Evolutionary conservation across 805 yeast species (phyloP), one percentile per base, ranked within the genome.

Genomic region (Sugiyamaella mastotermitis): DNA sequence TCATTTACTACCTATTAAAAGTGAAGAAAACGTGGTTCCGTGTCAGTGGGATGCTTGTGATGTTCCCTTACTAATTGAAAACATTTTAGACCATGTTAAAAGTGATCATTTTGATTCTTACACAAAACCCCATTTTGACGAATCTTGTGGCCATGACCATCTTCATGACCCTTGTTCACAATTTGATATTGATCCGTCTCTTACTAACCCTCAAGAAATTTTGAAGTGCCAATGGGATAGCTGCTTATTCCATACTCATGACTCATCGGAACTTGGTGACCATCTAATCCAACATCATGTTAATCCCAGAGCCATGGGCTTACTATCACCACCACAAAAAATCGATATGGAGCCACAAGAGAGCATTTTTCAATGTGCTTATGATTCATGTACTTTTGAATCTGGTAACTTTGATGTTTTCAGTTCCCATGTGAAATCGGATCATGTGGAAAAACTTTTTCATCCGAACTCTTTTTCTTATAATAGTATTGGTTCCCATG

Each of bases 321-420:
- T 47, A 35, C 21, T 38, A 37, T 33, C 23, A 15, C 38, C 40
- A 20, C 36, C 34, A 15, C 35, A 31, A 10, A 21, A 40, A 10
- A 10, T 23, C 3, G 40, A 33, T 16, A 27, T 41, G 11, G 18
- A 28, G 20, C 31, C 11, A 9, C 32, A 44, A 5, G 34, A 39
- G 5, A 41, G 40, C 23, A 49, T 48, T 3, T 50, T 51, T 33
- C 60, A 69, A 34, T 87, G 96, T 62, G 85, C 78, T 52, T 86
- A 95, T 95, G 61, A 66, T 40, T 69, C 77, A 38, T 87, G 96
- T 67, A 62, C 71, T 30, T 83, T 69, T 53, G 63, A 65, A 15
- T 68, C 81, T 20, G 55, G 61, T 13, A 77, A 76, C 48, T 53
- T 80, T 33, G 64, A 75, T 21, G 55, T 69, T 4, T 61, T 87